Conservation (phyloP, 176 grass and related monocot genomes). For the Phyllostachys edulis region DNA sequence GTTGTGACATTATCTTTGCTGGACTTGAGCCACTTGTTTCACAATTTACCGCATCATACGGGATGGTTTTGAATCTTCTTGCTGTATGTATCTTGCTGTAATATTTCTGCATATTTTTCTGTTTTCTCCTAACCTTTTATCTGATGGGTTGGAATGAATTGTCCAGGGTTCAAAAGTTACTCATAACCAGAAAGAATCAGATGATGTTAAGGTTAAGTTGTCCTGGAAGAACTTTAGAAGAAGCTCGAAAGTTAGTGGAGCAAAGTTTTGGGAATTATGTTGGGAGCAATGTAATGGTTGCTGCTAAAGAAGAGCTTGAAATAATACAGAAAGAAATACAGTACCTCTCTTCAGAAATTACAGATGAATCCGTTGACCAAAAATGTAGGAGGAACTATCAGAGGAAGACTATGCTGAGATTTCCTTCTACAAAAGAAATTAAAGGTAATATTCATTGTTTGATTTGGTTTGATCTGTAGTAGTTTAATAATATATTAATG, state of each 20-base stretch:
- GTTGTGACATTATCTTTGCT: constrained; percentile 81
- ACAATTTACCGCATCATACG: constrained; percentile 97
- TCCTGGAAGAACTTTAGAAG: constrained; percentile 86
- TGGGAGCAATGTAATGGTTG: constrained; percentile 90
- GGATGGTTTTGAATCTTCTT: constrained; percentile 99
- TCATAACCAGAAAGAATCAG: constrained; percentile 62
- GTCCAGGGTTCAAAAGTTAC: constrained; percentile 87
- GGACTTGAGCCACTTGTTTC: constrained; percentile 94
- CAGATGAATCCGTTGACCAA: constrained; percentile 77
- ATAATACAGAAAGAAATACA: constrained; percentile 85
- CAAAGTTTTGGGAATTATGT: constrained; percentile 99
- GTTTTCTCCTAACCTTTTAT: constrained; percentile 16
- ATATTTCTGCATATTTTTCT: constrained; percentile 16
- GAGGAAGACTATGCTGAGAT: constrained; percentile 84
- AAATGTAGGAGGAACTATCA: constrained; percentile 86
- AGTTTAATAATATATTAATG: constrained; percentile 11
- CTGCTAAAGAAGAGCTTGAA: constrained; percentile 87
- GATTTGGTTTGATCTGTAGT: constrained; percentile 15
- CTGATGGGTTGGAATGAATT: constrained; percentile 29
- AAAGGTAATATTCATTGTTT: constrained; percentile 56
- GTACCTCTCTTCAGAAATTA: constrained; percentile 77
- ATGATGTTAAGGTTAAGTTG: constrained; percentile 43
- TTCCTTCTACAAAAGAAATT: constrained; percentile 72
- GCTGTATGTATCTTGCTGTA: constrained; percentile 60
- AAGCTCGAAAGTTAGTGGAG: constrained; percentile 94